These are phyloP conservation scores for Fusarium anthophilum DNA, from an alignment of 2,329 filamentous ascomycete species.

Conservation along the genomic window DNA sequence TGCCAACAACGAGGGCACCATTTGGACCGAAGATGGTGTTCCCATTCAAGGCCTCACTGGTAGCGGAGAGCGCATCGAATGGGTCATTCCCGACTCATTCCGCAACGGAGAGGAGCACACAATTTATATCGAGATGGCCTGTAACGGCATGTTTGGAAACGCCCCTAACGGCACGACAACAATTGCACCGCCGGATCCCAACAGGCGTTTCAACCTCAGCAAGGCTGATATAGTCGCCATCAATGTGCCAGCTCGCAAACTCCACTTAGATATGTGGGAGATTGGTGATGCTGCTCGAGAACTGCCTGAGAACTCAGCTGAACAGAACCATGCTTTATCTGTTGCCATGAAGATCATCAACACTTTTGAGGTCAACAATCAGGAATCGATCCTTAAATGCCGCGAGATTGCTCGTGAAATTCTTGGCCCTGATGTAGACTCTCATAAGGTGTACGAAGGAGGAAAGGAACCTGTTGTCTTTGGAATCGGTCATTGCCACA, in stretches of 20 bases:
- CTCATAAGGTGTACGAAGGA: conserved; percentile 82
- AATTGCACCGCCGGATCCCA: conserved; percentile 89
- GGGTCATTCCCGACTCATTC: conserved; percentile 85
- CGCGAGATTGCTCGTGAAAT: conserved; percentile 87
- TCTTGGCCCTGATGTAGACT: conserved; percentile 82
- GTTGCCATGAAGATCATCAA: conserved; percentile 91
- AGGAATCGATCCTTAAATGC: conserved; percentile 80
- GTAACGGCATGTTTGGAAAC: conserved; percentile 98
- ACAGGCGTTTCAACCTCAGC: conserved; percentile 79
- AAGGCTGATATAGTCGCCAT: conserved; percentile 89
- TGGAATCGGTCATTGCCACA: conserved; percentile 95
- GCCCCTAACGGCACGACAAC: conserved; percentile 78
- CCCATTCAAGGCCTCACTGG: conserved; percentile 93
- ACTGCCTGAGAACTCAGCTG: conserved; percentile 87
- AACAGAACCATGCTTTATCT: conserved; percentile 86
- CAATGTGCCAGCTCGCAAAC: conserved; percentile 82
- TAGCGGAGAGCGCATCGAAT: conserved; percentile 87
- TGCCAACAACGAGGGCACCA: conserved; percentile 89
- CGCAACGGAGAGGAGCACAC: conserved; percentile 86
- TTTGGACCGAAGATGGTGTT: conserved; percentile 91
- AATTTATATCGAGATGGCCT: conserved; percentile 98
- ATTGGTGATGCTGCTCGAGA: conserved; percentile 92
- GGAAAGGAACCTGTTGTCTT: conserved; percentile 81
- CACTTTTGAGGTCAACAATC: conserved; percentile 81
- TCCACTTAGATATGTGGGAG: conserved; percentile 96